These are phyloP conservation scores for Funneliformis geosporum DNA, from an alignment of 192 early-diverging fungal genomes.

Conservation along the genomic window DNA sequence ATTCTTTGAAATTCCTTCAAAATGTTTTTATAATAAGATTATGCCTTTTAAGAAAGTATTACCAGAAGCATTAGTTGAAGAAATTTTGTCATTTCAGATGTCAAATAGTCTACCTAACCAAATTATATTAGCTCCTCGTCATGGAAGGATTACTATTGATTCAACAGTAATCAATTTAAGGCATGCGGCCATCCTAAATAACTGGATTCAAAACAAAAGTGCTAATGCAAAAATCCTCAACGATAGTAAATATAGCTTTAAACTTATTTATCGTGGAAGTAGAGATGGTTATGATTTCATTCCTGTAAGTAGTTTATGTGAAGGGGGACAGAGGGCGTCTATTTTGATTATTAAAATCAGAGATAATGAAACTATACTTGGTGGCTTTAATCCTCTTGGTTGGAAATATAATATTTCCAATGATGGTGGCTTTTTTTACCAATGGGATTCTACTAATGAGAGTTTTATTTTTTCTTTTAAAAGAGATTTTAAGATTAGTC, in stretches of 20 bases:
- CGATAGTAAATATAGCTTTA: not conserved
- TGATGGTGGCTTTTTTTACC: too few species aligned
- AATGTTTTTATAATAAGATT: not conserved
- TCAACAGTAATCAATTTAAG: too few species aligned
- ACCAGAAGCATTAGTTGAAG: not conserved
- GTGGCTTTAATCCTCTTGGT: not conserved
- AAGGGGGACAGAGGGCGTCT: not conserved
- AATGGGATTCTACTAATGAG: too few species aligned
- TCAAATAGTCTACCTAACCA: too few species aligned
- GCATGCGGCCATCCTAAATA: not conserved
- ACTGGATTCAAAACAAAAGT: not conserved
- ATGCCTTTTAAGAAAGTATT: not conserved
- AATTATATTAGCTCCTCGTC: too few species aligned
- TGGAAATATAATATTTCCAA: too few species aligned
- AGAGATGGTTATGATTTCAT: not conserved
- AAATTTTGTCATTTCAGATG: not conserved
- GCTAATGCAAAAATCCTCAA: not conserved
- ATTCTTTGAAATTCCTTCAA: slow-evolving; percentile 13
- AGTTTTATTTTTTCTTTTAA: too few species aligned
- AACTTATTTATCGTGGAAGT: not conserved
- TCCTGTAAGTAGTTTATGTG: not conserved
- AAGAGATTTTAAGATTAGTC: too few species aligned
- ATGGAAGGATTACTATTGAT: too few species aligned
- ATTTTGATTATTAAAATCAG: not conserved
- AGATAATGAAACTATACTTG: not conserved